phyloP scores from a whole-genome alignment of 164 flowering plant species.

The Liquidambar formosana region DNA sequence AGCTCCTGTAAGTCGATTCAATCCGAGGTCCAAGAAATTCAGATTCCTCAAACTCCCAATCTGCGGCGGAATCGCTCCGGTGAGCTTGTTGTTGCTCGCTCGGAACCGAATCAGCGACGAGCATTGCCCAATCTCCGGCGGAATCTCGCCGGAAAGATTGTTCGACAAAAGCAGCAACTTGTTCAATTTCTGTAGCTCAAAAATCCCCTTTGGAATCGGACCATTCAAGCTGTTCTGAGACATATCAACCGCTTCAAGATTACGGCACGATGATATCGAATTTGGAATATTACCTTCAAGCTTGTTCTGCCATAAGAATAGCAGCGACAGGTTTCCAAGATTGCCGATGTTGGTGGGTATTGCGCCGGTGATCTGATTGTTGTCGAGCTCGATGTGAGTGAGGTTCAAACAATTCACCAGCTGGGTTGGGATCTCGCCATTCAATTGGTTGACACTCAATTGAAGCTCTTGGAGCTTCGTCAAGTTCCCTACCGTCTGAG shows the following conservation, averaged over 20 bases:
- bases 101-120: constrained; percentile 64
- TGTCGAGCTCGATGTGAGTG: constrained; percentile 77
- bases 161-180: constrained; percentile 71
- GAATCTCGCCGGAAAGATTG: constrained; percentile 63
- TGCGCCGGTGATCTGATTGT: constrained; percentile 67
- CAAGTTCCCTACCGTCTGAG: constrained; percentile 54
- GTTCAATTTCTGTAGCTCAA: constrained; percentile 55
- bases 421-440: constrained; percentile 58
- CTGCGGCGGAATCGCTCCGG: constrained; percentile 66
- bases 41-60: constrained; percentile 56
- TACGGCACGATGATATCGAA: constrained; percentile 47
- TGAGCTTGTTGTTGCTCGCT: constrained; percentile 52
- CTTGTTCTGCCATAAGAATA: constrained; percentile 74
- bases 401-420: constrained; percentile 49
- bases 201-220: constrained; percentile 62
- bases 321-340: constrained; percentile 45
- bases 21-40: constrained; percentile 70
- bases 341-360: constrained; percentile 63
- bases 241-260: constrained; percentile 64
- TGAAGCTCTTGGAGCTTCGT: constrained; percentile 59
- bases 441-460: constrained; percentile 65
- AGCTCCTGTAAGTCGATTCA: constrained; percentile 50
- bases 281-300: constrained; percentile 67
- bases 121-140: constrained; percentile 68
- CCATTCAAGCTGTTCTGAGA: constrained; percentile 65